phyloP scores from a whole-genome alignment of 805 yeast species.

The Cyberlindnera suaveolens region DNA sequence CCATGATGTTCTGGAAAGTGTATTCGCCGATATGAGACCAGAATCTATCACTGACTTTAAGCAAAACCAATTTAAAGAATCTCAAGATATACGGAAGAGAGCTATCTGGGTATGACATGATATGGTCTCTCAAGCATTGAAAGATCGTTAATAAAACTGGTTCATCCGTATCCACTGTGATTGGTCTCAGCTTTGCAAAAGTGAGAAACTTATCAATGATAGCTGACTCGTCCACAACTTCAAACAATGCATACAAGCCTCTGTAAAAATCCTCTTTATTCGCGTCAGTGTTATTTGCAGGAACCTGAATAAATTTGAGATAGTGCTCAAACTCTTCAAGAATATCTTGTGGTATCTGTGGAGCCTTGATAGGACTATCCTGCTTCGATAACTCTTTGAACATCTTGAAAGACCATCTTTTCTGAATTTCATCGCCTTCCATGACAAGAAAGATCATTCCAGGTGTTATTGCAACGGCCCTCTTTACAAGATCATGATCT shows the following conservation, averaged over 20 bases:
- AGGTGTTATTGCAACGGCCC: conserved; percentile 30
- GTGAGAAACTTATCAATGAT: conserved; percentile 25
- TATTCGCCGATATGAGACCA: conserved; percentile 54
- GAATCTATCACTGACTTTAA: conserved; percentile 35
- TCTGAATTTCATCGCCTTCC: conserved; percentile 43
- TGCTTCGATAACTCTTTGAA: conserved; percentile 18
- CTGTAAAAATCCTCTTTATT: conserved; percentile 44
- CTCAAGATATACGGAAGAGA: conserved; percentile 44
- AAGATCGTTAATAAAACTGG: conserved; percentile 26
- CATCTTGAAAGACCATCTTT: conserved; percentile 40
- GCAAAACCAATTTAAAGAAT: conserved; percentile 40
- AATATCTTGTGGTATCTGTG: conserved; percentile 29
- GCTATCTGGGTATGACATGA: conserved; percentile 41
- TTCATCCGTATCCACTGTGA: conserved; percentile 23
- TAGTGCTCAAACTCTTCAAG: conserved; percentile 52
- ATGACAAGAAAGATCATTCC: conserved; percentile 50
- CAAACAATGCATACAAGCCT: conserved; percentile 30
- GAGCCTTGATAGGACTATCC: conserved; percentile 16
- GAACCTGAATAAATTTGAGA: conserved; percentile 16
- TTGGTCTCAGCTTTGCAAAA: conserved; percentile 22
- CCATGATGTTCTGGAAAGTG: conserved; percentile 50
- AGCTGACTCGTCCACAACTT: conserved; percentile 28
- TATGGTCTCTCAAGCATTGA: conserved; percentile 41
- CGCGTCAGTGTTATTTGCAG: conserved; percentile 38
- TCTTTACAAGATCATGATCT: conserved; percentile 24